These are phyloP conservation scores for Mortierella sp. DNA, from an alignment of 371 early-diverging fungal species.

Conservation along the genomic window DNA sequence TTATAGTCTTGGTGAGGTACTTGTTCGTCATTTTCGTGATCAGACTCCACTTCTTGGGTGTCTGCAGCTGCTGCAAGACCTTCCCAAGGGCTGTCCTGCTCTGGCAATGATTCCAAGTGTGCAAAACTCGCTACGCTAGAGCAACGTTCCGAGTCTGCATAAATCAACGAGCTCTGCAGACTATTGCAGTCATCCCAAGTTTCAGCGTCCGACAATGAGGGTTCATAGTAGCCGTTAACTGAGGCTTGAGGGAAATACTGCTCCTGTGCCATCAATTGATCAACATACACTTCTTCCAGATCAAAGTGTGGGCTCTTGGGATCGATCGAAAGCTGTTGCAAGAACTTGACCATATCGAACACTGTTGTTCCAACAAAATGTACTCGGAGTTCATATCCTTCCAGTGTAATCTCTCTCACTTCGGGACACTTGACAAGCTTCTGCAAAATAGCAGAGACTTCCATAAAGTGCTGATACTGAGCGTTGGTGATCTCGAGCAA, in stretches of 20 bases:
- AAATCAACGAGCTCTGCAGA: constrained; percentile 43
- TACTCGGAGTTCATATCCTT: constrained; percentile 52
- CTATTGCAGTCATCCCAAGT: constrained; percentile 47
- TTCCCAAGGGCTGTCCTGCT: constrained; percentile 49
- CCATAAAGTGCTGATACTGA: constrained; percentile 55
- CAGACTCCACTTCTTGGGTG: not conserved
- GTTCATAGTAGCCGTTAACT: constrained; percentile 31
- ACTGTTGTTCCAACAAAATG: constrained; percentile 45
- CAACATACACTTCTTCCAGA: constrained; percentile 36
- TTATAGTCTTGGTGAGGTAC: constrained; percentile 3
- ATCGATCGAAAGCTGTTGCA: constrained; percentile 37
- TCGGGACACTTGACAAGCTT: constrained; percentile 45
- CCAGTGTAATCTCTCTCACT: constrained; percentile 44
- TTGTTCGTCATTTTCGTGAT: not conserved
- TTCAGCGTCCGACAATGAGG: constrained; percentile 37
- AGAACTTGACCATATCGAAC: constrained; percentile 46
- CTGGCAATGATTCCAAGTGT: constrained; percentile 23
- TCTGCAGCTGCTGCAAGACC: constrained; percentile 2
- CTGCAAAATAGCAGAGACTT: constrained; percentile 49
- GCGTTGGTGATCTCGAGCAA: constrained; percentile 46
- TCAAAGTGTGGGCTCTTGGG: constrained; percentile 53
- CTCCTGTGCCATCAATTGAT: constrained; percentile 12
- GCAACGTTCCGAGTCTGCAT: constrained; percentile 36
- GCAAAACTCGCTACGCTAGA: constrained; percentile 41
- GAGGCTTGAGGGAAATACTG: constrained; percentile 52